Conservation (phyloP, 2,329 filamentous ascomycete genomes). For the Leptographium wingfieldii region DNA sequence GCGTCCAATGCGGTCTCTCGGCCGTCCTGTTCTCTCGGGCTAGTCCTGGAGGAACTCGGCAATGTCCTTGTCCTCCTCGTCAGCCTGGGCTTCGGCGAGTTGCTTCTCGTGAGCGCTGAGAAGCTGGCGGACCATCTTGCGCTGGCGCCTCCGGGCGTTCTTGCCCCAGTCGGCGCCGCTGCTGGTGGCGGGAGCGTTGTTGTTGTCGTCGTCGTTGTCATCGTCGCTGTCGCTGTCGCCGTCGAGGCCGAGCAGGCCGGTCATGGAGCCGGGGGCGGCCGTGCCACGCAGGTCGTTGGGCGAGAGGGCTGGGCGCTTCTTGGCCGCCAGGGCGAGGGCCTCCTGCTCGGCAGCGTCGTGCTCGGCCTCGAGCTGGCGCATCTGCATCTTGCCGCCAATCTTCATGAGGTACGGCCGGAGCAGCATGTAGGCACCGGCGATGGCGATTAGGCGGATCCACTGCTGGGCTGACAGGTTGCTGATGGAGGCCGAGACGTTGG, state of each 20-base stretch:
- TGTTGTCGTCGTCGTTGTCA: slow-evolving; percentile 26
- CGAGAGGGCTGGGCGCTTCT: slow-evolving; percentile 32
- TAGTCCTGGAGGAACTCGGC: slow-evolving; percentile 54
- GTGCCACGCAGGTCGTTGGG: slow-evolving; percentile 46
- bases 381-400: slow-evolving; percentile 48
- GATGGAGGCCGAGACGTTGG: slow-evolving; percentile 38
- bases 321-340: slow-evolving; percentile 25
- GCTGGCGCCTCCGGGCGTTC: slow-evolving; percentile 56
- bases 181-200: slow-evolving; percentile 31
- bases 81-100: slow-evolving; percentile 41
- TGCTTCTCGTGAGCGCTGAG: slow-evolving; percentile 50
- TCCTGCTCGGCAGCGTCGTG: slow-evolving; percentile 33
- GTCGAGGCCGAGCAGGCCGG: slow-evolving; percentile 38
- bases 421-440: slow-evolving; percentile 62
- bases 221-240: slow-evolving; percentile 31
- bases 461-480: slow-evolving; percentile 36
- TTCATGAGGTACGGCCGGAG: slow-evolving; percentile 64
- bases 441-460: slow-evolving; percentile 56
- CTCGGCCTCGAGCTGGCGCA: slow-evolving; percentile 50
- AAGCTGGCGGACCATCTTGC: slow-evolving; percentile 52
- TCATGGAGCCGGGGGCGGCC: not conserved
- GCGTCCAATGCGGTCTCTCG: no score
- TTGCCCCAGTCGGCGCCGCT: slow-evolving; percentile 50
- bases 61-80: slow-evolving; percentile 64
- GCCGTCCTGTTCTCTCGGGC: not conserved